Evolutionary conservation across 805 yeast genomes (phyloP).

Genomic region (Peterozyma toletana): DNA sequence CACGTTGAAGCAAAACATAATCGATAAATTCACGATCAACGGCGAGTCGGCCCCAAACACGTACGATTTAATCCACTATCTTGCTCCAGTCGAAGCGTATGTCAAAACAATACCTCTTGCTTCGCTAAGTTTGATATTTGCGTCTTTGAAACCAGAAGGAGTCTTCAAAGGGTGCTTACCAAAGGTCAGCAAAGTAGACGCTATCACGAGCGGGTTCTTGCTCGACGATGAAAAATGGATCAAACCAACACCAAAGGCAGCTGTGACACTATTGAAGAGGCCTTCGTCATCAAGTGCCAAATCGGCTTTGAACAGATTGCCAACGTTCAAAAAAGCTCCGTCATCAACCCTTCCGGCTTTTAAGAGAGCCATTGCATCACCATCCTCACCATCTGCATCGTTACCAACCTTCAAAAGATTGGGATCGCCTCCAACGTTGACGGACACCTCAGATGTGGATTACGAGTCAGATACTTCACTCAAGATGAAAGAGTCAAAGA

Average conservation of each 20-base stretch:
- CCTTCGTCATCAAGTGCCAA: not conserved
- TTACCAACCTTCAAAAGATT: slow-evolving; percentile 24
- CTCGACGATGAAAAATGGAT: slow-evolving; percentile 42
- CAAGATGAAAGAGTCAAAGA: slow-evolving; percentile 37
- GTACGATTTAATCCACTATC: slow-evolving; percentile 40
- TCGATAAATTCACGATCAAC: slow-evolving; percentile 49
- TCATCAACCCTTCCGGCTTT: not conserved
- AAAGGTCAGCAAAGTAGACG: slow-evolving; percentile 46
- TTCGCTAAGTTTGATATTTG: slow-evolving; percentile 31
- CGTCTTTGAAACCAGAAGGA: slow-evolving; percentile 36
- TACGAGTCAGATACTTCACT: slow-evolving; percentile 34
- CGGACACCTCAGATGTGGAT: slow-evolving; percentile 37
- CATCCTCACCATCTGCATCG: slow-evolving; percentile 14
- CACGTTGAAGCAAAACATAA: slow-evolving; percentile 40
- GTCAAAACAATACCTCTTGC: slow-evolving; percentile 38
- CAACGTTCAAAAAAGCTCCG: slow-evolving; percentile 17
- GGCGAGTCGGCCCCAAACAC: slow-evolving; percentile 28
- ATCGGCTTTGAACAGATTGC: slow-evolving; percentile 2
- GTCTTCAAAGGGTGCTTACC: slow-evolving; percentile 47
- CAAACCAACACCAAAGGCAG: slow-evolving; percentile 34
- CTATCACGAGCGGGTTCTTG: slow-evolving; percentile 60
- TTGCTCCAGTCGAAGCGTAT: slow-evolving; percentile 46
- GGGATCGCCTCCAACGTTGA: slow-evolving; percentile 27
- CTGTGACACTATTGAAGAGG: slow-evolving; percentile 16
- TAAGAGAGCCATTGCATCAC: slow-evolving; percentile 8